Conservation (phyloP, 2,329 filamentous ascomycete species). For the Nakataea oryzae region DNA sequence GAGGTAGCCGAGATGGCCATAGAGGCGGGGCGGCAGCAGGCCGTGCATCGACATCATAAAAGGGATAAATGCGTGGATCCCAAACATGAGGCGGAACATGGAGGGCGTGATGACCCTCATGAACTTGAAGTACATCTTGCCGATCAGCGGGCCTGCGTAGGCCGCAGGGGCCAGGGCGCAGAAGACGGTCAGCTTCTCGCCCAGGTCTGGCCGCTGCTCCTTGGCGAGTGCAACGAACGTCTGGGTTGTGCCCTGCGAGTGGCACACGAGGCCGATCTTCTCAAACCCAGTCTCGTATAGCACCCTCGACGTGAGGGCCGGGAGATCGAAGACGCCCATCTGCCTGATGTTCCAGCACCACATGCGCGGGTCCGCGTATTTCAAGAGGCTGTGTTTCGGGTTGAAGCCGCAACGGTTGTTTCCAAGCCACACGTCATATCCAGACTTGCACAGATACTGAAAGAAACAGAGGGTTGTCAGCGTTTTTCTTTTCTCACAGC, state of each 20-base stretch:
- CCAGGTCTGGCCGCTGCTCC: slow-evolving; percentile 77
- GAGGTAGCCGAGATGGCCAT: slow-evolving; percentile 74
- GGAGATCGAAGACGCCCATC: slow-evolving; percentile 75
- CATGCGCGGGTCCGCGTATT: slow-evolving; percentile 74
- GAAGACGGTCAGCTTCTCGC: slow-evolving; percentile 75
- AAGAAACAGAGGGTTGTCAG: background rate
- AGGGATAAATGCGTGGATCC: slow-evolving; percentile 87
- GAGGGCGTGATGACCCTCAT: slow-evolving; percentile 69
- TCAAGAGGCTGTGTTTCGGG: slow-evolving; percentile 63
- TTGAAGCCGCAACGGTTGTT: slow-evolving; percentile 85
- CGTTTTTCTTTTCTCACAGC: background rate
- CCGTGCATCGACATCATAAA: slow-evolving; percentile 82
- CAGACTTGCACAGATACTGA: slow-evolving; percentile 71
- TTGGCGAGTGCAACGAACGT: slow-evolving; percentile 82
- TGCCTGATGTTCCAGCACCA: slow-evolving; percentile 96
- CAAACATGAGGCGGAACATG: slow-evolving; percentile 74
- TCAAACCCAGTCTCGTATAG: slow-evolving; percentile 72
- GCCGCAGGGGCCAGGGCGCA: slow-evolving; percentile 85
- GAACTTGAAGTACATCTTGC: slow-evolving; percentile 85
- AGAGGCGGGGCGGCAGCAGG: slow-evolving; percentile 54
- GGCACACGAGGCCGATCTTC: slow-evolving; percentile 73
- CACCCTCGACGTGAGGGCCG: slow-evolving; percentile 71
- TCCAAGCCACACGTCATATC: slow-evolving; percentile 91
- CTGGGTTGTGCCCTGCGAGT: slow-evolving; percentile 87
- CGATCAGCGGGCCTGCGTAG: slow-evolving; percentile 78